A percentile compares a stretch with the other conserved stretches of the same genome.
Evolutionary conservation across 2,329 filamentous ascomycete genomes (phyloP).

Genomic region (Pestalotiopsis sp.): DNA sequence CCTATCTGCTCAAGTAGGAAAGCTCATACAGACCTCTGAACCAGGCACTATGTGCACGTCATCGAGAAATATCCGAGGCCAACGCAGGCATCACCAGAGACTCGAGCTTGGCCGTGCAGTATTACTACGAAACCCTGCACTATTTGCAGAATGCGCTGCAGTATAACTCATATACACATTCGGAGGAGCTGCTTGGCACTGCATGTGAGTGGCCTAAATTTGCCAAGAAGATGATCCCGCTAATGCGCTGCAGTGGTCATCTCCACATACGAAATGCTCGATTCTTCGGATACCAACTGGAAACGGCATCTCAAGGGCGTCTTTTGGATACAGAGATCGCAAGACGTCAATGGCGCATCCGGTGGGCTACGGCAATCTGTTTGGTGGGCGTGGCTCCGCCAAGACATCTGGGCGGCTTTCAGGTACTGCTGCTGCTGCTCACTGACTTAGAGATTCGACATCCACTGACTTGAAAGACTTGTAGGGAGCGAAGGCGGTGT

Average conservation of each 20-base stretch:
- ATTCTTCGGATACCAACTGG: constrained; percentile 55
- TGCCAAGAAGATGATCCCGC: neutral
- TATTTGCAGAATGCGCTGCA: constrained; percentile 61
- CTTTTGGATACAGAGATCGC: constrained; percentile 65
- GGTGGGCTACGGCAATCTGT: constrained; percentile 56
- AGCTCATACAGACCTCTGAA: constrained; percentile 52
- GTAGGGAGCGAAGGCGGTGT: constrained; percentile 54
- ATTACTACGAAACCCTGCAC: constrained; percentile 63
- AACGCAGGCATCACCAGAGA: constrained; percentile 27
- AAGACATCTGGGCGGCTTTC: constrained; percentile 64
- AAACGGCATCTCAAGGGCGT: constrained; percentile 63
- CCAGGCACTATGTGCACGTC: constrained; percentile 54
- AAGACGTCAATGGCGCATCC: constrained; percentile 59
- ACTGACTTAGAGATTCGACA: neutral
- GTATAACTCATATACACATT: constrained; percentile 57
- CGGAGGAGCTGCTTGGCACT: constrained; percentile 62
- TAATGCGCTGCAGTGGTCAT: constrained; percentile 43
- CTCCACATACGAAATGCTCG: constrained; percentile 67
- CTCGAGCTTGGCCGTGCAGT: constrained; percentile 44
- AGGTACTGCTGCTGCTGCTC: neutral
- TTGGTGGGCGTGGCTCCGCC: constrained; percentile 68
- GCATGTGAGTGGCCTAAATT: constrained; percentile 28
- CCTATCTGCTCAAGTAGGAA: neutral
- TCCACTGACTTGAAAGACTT: neutral
- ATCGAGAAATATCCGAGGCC: constrained; percentile 30